Base-by-base conservation (phyloP, 305 asterid genomes). In the Solanum hybrid region DNA sequence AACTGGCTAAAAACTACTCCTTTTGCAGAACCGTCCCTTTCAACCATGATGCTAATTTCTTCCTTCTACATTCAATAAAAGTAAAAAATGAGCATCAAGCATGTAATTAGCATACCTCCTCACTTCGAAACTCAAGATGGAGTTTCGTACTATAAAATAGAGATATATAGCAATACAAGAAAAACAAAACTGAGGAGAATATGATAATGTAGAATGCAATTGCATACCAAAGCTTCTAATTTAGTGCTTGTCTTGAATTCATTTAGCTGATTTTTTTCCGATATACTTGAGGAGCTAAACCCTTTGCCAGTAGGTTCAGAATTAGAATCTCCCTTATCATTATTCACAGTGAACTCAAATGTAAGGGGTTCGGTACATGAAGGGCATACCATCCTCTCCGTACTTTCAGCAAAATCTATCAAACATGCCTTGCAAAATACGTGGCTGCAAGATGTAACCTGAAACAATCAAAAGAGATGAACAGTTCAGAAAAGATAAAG, bases 1-100 rank as follows among this genome's bases (percentile, higher is more conserved):
- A 95, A 97, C 77, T 97, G 98, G 94, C 98, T 95, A 92, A 96
- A 97, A 92, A 96, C 97, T 89, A 97, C 94, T 78, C 95, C 99
- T 93, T 97, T 96, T 76, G 98, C 97, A 38, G 98, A 96, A 90
- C 97, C 97, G 90, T 95, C 98, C 92, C 97, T 94, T 93, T 96
- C 98, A 90, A 95, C 93, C 98, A 97, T 96, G 89, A 88, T 91
- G 89, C 97, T 92, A 61, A 97, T 95, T 94, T 97, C 98, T 93
- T 96, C 97, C 93, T 97, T 95, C 99, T 96, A 94, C 79, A 27
- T 72, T 26, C 22, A 26, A 72, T 26, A 72, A 26, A 73, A 73
- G 33, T 73, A 73, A 27, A 73, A 73, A 73, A 57, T 73, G 34
- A 73, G 34, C 79, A 73, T 73, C 70, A n/a, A 34, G 0, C 72